phyloP scores from a whole-genome alignment of 1,139 yeast genomes.

The Suhomyces guaymorum region DNA sequence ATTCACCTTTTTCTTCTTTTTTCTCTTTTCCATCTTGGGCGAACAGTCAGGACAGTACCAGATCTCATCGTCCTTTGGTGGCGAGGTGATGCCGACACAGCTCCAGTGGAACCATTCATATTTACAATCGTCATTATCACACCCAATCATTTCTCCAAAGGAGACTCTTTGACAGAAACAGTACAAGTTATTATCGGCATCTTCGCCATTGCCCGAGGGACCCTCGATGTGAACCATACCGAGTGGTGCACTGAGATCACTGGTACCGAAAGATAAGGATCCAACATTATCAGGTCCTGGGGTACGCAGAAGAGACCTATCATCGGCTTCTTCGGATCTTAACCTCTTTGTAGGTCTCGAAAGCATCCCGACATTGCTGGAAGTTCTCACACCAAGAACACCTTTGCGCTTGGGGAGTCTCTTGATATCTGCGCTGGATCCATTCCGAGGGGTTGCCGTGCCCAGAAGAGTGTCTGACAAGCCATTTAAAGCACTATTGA shows the following conservation, averaged over 20 bases:
- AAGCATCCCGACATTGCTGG: conserved; percentile 16
- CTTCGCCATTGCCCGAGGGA: conserved; percentile 45
- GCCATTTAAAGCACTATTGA: conserved; percentile 19
- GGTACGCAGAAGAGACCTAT: conserved; percentile 13
- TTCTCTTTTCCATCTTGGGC: conserved; percentile 50
- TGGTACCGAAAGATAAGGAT: conserved; percentile 9
- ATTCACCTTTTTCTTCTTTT: conserved; percentile 42
- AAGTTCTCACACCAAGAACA: conserved; percentile 8
- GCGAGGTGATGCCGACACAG: conserved; percentile 77
- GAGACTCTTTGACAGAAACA: conserved; percentile 86
- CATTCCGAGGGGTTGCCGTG: conserved; percentile 34
- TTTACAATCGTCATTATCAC: conserved; percentile 80
- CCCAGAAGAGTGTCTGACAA: conserved; percentile 29
- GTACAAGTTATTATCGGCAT: conserved; percentile 64
- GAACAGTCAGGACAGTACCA: conserved; percentile 78
- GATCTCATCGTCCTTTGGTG: conserved; percentile 62
- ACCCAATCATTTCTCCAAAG: conserved; percentile 90
- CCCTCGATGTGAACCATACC: conserved; percentile 14
- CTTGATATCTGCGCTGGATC: conserved; percentile 21
- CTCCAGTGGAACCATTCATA: conserved; percentile 87
- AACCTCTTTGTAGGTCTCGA: conserved; percentile 30
- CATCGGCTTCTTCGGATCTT: conserved; percentile 25
- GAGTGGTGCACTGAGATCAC: conserved; percentile 11
- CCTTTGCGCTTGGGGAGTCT: conserved; percentile 13
- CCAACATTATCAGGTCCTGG: conserved; percentile 13